Evolutionary conservation across 148 eudicot species (phyloP).

Genomic region (Suaeda aralocaspica): DNA sequence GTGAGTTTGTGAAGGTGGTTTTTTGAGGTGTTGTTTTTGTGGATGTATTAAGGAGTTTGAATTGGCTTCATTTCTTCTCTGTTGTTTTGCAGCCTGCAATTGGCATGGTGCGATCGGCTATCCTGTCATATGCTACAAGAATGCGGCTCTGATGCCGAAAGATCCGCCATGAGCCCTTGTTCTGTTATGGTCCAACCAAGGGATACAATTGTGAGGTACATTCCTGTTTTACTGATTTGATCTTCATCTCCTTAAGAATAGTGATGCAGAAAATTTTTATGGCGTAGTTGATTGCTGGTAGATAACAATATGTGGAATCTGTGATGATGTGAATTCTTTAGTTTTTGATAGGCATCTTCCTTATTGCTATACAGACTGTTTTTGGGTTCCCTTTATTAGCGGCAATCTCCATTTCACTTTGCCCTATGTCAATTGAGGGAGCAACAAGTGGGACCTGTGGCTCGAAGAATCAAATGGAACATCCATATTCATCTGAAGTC

Average conservation of each 20-base stretch:
- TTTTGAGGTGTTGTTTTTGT: not conserved
- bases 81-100: constrained; percentile 43
- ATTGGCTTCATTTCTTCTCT: constrained; percentile 11
- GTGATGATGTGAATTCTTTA: too few relatives aligned
- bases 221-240: not conserved
- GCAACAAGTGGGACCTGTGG: constrained; percentile 92
- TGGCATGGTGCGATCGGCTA: constrained; percentile 35
- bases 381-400: constrained; percentile 29
- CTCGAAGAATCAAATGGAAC: constrained; percentile 34
- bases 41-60: not conserved
- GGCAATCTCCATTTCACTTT: constrained; percentile 49
- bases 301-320: too few relatives aligned
- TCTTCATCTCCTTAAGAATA: not conserved
- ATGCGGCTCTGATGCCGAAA: constrained; percentile 37
- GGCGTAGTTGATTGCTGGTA: too few relatives aligned
- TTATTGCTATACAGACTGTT: constrained; percentile 2
- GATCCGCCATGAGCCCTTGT: constrained; percentile 58
- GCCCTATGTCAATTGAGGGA: constrained; percentile 83
- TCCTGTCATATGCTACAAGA: constrained; percentile 44
- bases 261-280: not conserved
- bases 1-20: constrained; percentile 4
- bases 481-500: constrained; percentile 28
- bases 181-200: constrained; percentile 58
- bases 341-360: not conserved
- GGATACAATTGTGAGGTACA: constrained; percentile 58